Evolutionary conservation across 176 grass and related monocot species (phyloP).

Genomic region (Alloteropsis semialata): DNA sequence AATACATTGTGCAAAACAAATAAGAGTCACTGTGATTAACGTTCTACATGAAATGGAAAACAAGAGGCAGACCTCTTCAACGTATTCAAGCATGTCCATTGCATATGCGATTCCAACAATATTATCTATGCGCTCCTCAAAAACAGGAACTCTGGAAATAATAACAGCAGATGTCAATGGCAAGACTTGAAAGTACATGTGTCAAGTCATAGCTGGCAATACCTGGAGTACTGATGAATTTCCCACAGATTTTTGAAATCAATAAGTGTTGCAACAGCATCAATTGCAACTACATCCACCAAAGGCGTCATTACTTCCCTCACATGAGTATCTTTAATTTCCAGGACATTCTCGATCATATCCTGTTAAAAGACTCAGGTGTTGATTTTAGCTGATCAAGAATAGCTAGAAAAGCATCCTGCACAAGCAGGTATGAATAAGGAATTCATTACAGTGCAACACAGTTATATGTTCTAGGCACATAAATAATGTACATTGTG

Average conservation of each 20-base stretch:
- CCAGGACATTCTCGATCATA: conserved; percentile 98
- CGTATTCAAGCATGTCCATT: conserved; percentile 99
- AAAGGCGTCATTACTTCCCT: conserved; percentile 98
- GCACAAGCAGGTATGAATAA: conserved; percentile 1
- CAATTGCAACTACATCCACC: conserved; percentile 92
- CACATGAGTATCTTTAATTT: conserved; percentile 98
- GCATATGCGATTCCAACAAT: conserved; percentile 99
- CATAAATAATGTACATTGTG: neutral
- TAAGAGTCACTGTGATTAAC: conserved; percentile 3
- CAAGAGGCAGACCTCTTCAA: conserved; percentile 62
- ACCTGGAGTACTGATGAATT: conserved; percentile 96
- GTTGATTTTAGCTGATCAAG: conserved; percentile 9
- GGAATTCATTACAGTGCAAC: conserved; percentile 1
- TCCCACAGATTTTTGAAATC: conserved; percentile 97
- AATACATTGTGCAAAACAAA: conserved; percentile 5
- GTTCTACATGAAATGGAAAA: conserved; percentile 4
- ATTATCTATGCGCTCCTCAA: conserved; percentile 99
- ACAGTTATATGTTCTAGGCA: neutral
- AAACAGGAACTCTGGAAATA: conserved; percentile 93
- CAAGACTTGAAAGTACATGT: conserved; percentile 24
- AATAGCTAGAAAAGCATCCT: neutral
- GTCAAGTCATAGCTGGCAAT: conserved; percentile 18
- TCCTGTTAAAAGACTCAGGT: conserved; percentile 55
- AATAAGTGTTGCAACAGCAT: conserved; percentile 66
- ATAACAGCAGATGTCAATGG: conserved; percentile 19